Evolutionary conservation across 345 rosid genomes (phyloP).

Genomic region (Rhizophora mangle): DNA sequence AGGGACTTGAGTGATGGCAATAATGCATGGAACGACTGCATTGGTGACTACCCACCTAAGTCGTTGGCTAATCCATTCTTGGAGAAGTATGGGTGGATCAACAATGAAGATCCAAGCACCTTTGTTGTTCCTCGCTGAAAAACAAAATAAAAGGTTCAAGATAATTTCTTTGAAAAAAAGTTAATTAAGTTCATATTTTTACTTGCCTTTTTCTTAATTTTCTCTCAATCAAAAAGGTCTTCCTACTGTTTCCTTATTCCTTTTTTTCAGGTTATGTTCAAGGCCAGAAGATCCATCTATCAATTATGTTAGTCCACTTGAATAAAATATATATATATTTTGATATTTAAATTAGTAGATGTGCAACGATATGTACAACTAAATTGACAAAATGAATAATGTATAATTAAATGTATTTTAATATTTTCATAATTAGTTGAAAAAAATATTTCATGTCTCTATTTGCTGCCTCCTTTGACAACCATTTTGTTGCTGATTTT

Average conservation of each 20-base stretch:
- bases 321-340: too few relatives aligned
- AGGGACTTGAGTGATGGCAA: conserved; percentile 48
- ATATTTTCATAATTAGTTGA: too few relatives aligned
- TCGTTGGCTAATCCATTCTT: conserved; percentile 62
- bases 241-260: background rate
- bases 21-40: conserved; percentile 63
- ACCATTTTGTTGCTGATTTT: too few relatives aligned
- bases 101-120: conserved; percentile 59
- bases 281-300: too few relatives aligned
- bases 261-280: background rate
- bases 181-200: background rate
- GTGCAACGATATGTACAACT: too few relatives aligned
- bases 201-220: background rate
- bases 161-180: too few relatives aligned
- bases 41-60: conserved; percentile 65
- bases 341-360: too few relatives aligned
- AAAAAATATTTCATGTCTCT: too few relatives aligned
- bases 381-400: too few relatives aligned
- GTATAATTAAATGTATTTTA: too few relatives aligned
- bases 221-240: background rate
- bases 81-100: conserved; percentile 92
- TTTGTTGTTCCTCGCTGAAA: conserved; percentile 40
- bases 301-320: too few relatives aligned
- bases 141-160: background rate
- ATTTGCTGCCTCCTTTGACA: too few relatives aligned